These are phyloP conservation scores for Ciborinia camelliae DNA, from an alignment of 2,329 filamentous ascomycete genomes.

Conservation along the genomic window DNA sequence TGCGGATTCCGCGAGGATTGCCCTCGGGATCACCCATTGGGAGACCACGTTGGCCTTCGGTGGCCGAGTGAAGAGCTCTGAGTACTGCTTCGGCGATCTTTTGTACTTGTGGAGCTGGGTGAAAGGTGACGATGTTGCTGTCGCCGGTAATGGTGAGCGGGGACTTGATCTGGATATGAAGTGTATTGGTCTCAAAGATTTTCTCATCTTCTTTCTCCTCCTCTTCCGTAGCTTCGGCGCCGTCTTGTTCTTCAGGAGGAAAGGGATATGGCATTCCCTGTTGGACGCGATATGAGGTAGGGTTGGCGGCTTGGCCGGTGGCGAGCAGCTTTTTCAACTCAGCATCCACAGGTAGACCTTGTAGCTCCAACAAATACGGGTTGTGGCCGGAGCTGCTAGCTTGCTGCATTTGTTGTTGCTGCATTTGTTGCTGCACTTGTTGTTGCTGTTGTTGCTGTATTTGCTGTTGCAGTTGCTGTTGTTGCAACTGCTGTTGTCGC, in stretches of 20 bases:
- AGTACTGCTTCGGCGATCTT: conserved; percentile 46
- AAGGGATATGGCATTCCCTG: neutral
- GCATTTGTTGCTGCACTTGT: neutral
- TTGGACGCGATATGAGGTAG: neutral
- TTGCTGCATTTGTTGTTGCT: neutral
- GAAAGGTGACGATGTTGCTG: conserved; percentile 47
- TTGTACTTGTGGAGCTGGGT: conserved; percentile 42
- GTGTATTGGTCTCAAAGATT: conserved; percentile 39
- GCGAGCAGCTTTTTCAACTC: neutral
- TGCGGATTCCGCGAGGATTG: conserved; percentile 42
- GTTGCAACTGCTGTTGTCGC: neutral
- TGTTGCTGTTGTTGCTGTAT: neutral
- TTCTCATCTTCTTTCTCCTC: conserved; percentile 58
- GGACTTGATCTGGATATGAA: conserved; percentile 46
- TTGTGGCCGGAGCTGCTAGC: neutral
- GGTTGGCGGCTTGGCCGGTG: neutral
- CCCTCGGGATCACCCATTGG: conserved; percentile 49
- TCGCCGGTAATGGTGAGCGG: conserved; percentile 46
- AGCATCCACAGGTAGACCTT: neutral
- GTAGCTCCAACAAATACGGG: neutral
- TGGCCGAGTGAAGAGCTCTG: conserved; percentile 44
- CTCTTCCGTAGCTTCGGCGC: conserved; percentile 82
- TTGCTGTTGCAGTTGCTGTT: neutral
- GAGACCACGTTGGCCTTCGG: conserved; percentile 41
- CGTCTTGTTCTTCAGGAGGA: conserved; percentile 47